These are phyloP conservation scores for Schizonepeta tenuifolia DNA, from an alignment of 257 asterid species.

Conservation along the genomic window DNA sequence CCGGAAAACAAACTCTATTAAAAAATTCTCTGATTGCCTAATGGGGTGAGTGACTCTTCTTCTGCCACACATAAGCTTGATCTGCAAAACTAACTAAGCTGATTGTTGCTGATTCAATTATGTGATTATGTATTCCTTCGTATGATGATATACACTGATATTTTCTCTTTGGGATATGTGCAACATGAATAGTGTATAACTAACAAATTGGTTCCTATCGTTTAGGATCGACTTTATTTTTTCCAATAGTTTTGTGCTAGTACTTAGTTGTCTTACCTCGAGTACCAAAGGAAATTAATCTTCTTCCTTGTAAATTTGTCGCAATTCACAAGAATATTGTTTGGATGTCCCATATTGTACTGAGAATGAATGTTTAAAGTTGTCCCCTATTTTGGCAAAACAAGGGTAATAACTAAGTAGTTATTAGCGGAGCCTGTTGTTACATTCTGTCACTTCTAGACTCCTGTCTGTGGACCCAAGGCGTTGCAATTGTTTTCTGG, in stretches of 20 bases:
- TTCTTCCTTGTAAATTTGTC: conserved; percentile 14
- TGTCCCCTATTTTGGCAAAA: not conserved
- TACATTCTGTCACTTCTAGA: not conserved
- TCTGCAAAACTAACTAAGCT: no score
- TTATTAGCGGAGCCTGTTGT: not conserved
- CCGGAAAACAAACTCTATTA: no score
- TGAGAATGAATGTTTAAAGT: not conserved
- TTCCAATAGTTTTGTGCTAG: not conserved
- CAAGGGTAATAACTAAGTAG: not conserved
- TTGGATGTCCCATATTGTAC: not conserved
- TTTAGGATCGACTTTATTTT: not conserved
- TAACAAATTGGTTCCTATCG: conserved; percentile 6
- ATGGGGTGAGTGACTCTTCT: no score
- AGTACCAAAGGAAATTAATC: not conserved
- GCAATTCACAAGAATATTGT: conserved; percentile 10
- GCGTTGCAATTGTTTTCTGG: not conserved
- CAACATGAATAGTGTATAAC: not conserved
- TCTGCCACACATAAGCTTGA: no score
- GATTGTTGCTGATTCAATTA: no score
- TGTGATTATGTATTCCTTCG: no score
- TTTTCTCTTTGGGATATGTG: not conserved
- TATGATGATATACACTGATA: no score
- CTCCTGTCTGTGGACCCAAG: not conserved
- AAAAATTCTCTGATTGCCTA: no score
- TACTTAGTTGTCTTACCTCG: conserved; percentile 5